Evolutionary conservation across 2,329 filamentous ascomycete species (phyloP), one percentile per base, ranked within the genome.

Genomic region (Paraconiothyrium sp.): DNA sequence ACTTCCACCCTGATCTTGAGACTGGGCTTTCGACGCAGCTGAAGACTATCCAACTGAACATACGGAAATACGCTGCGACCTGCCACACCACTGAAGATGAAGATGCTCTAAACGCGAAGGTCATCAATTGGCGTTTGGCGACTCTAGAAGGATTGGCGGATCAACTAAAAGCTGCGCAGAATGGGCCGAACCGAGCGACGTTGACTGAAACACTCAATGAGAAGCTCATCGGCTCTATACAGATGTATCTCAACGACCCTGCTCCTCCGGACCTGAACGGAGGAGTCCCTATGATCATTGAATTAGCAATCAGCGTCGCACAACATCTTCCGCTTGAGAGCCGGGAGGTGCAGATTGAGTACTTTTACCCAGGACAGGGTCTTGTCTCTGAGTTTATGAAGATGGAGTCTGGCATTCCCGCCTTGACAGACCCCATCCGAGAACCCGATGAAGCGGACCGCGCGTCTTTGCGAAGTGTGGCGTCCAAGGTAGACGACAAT

Each of bases 91-190:
- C 92, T 58, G 94, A 97, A 74, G 94, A 98, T 75, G 92, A 91
- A 69, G 93, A 98, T 57, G 93, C 94, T 1, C 85, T 97, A 59
- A 92, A 92, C 24, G 88, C 90, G 49, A 97, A 97, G 79, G 88
- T 98, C 48, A 89, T 97, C 62, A 92, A 91, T 74, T 99, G 95
- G 95, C 89, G 95, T 62, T 89, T 98, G 80, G 90, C 94, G 3
- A 99, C 95, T 2, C 84, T 98, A 16, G 95, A 99, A 73, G 95
- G 94, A n/a, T 84, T 99, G 20, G 86, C 90, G 65, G 88, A 91
- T 56, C 78, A 86, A 39, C 84, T 98, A 20, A 85, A 86, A 59
- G 88, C 90, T 4, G 82, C 87, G 0, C 85, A 90, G 58, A 90
- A 89, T 48, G 84, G 84, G 13, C 86, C 91, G 11, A 86, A 93